These are phyloP conservation scores for Pseudozyma thailandica DNA, from an alignment of 1,284 basidiomycete genomes.

Conservation along the genomic window DNA sequence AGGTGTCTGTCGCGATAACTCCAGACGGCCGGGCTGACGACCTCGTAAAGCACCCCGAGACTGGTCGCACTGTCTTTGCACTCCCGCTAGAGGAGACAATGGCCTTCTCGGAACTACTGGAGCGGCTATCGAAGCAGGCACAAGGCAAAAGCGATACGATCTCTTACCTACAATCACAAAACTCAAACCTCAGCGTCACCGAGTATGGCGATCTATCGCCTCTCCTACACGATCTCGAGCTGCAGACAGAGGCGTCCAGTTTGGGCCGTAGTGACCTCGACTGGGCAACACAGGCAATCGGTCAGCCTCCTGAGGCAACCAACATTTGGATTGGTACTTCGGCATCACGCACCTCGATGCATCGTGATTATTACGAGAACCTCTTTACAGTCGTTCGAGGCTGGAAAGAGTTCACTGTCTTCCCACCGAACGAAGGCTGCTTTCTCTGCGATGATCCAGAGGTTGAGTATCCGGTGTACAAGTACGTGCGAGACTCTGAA, in stretches of 20 bases:
- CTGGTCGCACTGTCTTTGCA: constrained; percentile 44
- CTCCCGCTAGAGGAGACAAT: constrained; percentile 51
- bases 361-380: constrained; percentile 63
- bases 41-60: constrained; percentile 25
- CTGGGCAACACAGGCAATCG: constrained; percentile 58
- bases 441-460: constrained; percentile 56
- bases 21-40: constrained; percentile 62
- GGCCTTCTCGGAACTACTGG: constrained; percentile 38
- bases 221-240: constrained; percentile 43
- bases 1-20: constrained; percentile 56
- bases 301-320: constrained; percentile 52
- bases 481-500: constrained; percentile 5
- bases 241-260: not conserved
- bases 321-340: constrained; percentile 63
- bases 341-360: constrained; percentile 43
- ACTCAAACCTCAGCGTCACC: constrained; percentile 53
- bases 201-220: constrained; percentile 56
- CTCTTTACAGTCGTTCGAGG: constrained; percentile 60
- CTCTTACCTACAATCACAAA: constrained; percentile 61
- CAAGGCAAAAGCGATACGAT: constrained; percentile 18
- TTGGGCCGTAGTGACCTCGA: constrained; percentile 18
- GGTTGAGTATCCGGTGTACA: constrained; percentile 25
- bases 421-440: constrained; percentile 50
- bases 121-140: constrained; percentile 23
- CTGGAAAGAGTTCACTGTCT: constrained; percentile 60